Evolutionary conservation across 805 yeast genomes (phyloP).

Genomic region (Groenewaldozyma tartarivorans): DNA sequence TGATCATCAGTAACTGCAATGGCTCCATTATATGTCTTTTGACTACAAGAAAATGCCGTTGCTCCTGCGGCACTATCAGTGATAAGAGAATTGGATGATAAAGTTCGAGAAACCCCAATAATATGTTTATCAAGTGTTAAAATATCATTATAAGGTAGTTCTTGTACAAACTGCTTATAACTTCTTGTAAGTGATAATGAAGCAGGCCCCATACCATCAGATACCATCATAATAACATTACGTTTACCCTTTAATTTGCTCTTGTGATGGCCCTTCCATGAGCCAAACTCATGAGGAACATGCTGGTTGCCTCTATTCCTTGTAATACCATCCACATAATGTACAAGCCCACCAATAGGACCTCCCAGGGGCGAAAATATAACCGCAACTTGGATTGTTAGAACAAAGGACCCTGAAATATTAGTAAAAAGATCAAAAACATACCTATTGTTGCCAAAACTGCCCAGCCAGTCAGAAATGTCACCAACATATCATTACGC

Average conservation of each 20-base stretch:
- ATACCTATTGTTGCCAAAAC: too few relatives aligned
- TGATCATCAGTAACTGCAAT: constrained; percentile 68
- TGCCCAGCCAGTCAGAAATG: too few relatives aligned
- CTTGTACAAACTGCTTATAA: constrained; percentile 53
- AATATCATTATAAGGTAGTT: constrained; percentile 44
- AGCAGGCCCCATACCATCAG: constrained; percentile 96
- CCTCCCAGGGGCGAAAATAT: too few relatives aligned
- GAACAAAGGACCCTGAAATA: too few relatives aligned
- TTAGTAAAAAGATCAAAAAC: too few relatives aligned
- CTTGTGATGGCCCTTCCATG: neutral
- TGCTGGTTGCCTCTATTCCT: too few relatives aligned
- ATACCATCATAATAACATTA: constrained; percentile 77
- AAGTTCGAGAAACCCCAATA: constrained; percentile 78
- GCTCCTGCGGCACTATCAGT: constrained; percentile 98
- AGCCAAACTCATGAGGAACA: too few relatives aligned
- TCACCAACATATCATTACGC: too few relatives aligned
- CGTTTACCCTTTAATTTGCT: constrained; percentile 33
- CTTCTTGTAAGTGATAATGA: constrained; percentile 72
- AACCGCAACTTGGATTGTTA: too few relatives aligned
- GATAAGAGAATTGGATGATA: constrained; percentile 64
- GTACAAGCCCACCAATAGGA: too few relatives aligned
- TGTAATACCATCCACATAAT: too few relatives aligned
- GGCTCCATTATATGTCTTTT: constrained; percentile 83
- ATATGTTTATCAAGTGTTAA: constrained; percentile 58
- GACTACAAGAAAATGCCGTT: constrained; percentile 80